phyloP scores from a whole-genome alignment of 148 eudicot genomes.

The Rhododendron simsii region DNA sequence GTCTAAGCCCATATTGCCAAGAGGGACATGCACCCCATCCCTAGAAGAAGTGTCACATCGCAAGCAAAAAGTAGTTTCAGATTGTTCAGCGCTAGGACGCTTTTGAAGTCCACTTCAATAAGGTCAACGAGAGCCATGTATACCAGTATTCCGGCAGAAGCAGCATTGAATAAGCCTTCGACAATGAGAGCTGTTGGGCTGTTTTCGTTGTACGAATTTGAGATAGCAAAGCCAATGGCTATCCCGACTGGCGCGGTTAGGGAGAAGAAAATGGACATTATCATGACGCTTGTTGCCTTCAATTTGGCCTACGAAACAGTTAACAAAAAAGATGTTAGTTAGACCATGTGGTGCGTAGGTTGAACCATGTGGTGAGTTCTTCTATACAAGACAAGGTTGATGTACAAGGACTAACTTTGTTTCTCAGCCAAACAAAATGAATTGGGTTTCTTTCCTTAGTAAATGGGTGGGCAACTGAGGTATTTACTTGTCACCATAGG shows the following conservation, averaged over 20 bases:
- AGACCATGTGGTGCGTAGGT: too few relatives aligned
- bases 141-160: slow-evolving; percentile 21
- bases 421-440: too few relatives aligned
- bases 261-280: slow-evolving; percentile 26
- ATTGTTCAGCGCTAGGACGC: slow-evolving; percentile 7
- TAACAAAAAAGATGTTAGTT: too few relatives aligned
- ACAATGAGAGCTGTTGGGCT: slow-evolving; percentile 23
- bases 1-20: slow-evolving; percentile 39
- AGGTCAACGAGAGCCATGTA: slow-evolving; percentile 30
- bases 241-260: slow-evolving; percentile 22
- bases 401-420: too few relatives aligned
- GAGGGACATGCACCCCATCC: slow-evolving; percentile 34
- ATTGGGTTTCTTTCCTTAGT: too few relatives aligned
- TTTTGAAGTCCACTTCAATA: slow-evolving; percentile 23
- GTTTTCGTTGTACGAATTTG: slow-evolving; percentile 14
- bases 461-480: too few relatives aligned
- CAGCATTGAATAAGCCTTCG: slow-evolving; percentile 21
- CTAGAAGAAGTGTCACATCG: slow-evolving; percentile 17
- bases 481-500: not conserved
- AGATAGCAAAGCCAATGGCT: slow-evolving; percentile 18
- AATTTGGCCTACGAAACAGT: slow-evolving; percentile 18
- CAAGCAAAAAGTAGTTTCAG: slow-evolving; percentile 4
- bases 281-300: not conserved
- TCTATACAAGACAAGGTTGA: too few relatives aligned
- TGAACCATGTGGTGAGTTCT: too few relatives aligned